phyloP scores from a whole-genome alignment of 2,329 filamentous ascomycete genomes.

The Myriosclerotinia duriaeana region DNA sequence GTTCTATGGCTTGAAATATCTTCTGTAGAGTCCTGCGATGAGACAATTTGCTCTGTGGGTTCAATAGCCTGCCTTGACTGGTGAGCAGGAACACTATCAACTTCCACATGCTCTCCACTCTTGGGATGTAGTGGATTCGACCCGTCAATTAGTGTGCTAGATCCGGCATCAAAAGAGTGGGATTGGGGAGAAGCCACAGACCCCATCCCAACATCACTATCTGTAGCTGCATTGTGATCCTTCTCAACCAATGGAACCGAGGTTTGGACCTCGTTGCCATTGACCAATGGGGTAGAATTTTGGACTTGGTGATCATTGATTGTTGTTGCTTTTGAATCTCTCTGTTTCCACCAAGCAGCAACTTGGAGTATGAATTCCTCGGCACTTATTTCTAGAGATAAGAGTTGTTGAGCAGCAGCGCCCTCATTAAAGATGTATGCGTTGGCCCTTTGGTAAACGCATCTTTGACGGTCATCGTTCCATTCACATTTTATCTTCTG shows the following conservation, averaged over 20 bases:
- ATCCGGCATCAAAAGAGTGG: not conserved
- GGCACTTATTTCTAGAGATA: not conserved
- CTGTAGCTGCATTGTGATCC: not conserved
- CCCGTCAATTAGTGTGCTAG: not conserved
- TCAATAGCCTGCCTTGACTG: not conserved
- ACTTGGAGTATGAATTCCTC: not conserved
- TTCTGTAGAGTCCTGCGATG: constrained; percentile 2
- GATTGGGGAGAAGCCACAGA: not conserved
- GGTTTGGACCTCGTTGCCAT: not conserved
- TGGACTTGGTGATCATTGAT: not conserved
- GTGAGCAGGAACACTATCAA: not conserved
- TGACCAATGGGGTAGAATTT: not conserved
- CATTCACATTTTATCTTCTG: not conserved
- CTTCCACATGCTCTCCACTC: not conserved
- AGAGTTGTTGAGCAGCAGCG: not conserved
- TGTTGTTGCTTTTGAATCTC: not conserved
- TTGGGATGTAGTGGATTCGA: not conserved
- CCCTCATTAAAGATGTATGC: not conserved
- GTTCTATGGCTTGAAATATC: not conserved
- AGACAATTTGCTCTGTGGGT: not conserved
- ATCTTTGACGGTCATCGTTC: not conserved
- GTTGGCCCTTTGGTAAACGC: not conserved
- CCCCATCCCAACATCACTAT: not conserved
- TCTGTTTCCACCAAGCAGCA: not conserved
- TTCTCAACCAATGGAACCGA: not conserved